These are phyloP conservation scores for Oryza australiensis DNA, from an alignment of 176 grass and related monocot genomes.

Conservation along the genomic window DNA sequence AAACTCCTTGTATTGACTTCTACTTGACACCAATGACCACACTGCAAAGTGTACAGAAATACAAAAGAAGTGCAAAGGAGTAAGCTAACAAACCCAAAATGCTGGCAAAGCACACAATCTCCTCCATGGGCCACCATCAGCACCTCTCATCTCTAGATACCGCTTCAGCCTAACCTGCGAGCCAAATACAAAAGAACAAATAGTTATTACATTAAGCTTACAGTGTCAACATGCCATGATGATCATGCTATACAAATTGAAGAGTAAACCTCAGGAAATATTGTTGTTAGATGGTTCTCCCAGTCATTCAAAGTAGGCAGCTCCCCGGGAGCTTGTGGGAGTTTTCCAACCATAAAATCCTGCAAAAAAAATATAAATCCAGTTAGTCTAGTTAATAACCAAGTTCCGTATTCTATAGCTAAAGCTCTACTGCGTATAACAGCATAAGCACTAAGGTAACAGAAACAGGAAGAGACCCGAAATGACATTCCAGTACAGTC, in stretches of 20 bases:
- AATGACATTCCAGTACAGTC: constrained; percentile 97
- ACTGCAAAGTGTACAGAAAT: neutral
- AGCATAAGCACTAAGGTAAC: constrained; percentile 4
- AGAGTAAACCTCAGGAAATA: constrained; percentile 88
- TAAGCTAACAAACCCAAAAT: constrained; percentile 75
- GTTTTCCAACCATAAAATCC: constrained; percentile 99
- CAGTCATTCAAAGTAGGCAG: constrained; percentile 94
- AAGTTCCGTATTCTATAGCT: neutral
- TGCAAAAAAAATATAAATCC: constrained; percentile 36
- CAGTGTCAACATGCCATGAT: constrained; percentile 6
- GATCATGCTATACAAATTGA: neutral
- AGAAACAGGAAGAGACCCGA: constrained; percentile 64
- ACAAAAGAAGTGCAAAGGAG: neutral
- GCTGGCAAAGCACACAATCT: constrained; percentile 93
- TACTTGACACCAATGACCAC: neutral
- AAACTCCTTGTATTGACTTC: neutral
- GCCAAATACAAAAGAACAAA: constrained; percentile 18
- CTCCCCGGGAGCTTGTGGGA: constrained; percentile 77
- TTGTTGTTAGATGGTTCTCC: constrained; percentile 99
- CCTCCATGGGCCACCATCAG: constrained; percentile 98
- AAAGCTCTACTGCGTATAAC: constrained; percentile 15
- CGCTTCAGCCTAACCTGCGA: constrained; percentile 94
- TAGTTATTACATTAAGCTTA: constrained; percentile 23
- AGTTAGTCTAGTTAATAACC: constrained; percentile 20
- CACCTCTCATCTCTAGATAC: constrained; percentile 98